A percentile compares a stretch with the other conserved stretches of the same genome.
These are phyloP conservation scores for Luffa acutangula DNA, from an alignment of 306 rosid genomes.

Conservation along the genomic window DNA sequence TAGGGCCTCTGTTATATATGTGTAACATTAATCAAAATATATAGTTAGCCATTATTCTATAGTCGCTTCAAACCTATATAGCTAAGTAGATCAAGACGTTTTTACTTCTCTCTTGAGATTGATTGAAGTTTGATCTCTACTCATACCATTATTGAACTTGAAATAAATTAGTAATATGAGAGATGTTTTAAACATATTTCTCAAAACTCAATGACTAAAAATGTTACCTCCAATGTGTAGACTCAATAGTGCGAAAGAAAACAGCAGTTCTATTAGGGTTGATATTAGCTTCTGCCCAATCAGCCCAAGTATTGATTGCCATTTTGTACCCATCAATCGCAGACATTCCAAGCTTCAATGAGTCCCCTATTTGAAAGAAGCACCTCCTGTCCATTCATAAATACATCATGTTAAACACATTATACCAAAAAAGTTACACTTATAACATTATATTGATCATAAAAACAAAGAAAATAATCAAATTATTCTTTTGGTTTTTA, in stretches of 20 bases:
- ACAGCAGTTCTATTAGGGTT: constrained; percentile 41
- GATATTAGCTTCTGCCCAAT: constrained; percentile 60
- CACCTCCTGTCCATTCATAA: constrained; percentile 45
- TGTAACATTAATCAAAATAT: constrained; percentile 16
- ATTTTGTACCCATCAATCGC: constrained; percentile 47
- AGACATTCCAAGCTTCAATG: constrained; percentile 55
- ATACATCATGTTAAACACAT: neutral
- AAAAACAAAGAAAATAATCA: too few species aligned
- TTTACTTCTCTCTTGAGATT: too few species aligned
- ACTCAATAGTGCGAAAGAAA: constrained; percentile 74
- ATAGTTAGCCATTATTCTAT: neutral
- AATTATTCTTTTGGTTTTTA: too few species aligned
- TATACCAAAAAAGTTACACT: too few species aligned
- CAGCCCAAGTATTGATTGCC: constrained; percentile 64
- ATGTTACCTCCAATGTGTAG: constrained; percentile 79
- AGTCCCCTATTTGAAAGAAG: constrained; percentile 57
- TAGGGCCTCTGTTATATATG: constrained; percentile 26
- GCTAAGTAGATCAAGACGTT: too few species aligned
- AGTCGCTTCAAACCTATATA: too few species aligned
- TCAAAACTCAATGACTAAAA: too few species aligned
- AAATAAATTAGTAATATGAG: too few species aligned
- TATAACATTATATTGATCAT: too few species aligned
- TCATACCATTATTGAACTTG: too few species aligned
- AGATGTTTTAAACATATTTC: too few species aligned
- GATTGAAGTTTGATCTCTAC: too few species aligned